Conservation (phyloP, 2,329 filamentous ascomycete genomes). For the Diaporthe sp. region DNA sequence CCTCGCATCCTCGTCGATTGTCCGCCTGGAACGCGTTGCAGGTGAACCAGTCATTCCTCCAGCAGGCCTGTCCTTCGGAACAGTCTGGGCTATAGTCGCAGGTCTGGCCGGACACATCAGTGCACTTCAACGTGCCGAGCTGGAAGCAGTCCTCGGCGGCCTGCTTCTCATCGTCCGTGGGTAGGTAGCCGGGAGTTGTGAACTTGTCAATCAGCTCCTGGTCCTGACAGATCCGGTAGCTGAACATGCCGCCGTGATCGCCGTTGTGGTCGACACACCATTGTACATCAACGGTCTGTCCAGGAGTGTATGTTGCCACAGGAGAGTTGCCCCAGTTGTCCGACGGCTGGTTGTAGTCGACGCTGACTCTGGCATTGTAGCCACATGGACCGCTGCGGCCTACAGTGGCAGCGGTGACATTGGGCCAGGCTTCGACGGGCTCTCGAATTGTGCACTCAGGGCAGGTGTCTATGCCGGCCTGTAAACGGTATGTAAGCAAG, state of each 20-base stretch:
- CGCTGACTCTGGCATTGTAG: conserved; percentile 64
- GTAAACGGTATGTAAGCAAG: background rate
- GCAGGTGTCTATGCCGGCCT: conserved; percentile 63
- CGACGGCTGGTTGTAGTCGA: conserved; percentile 65
- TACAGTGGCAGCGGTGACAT: conserved; percentile 58
- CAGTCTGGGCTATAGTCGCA: conserved; percentile 65
- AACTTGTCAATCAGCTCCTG: conserved; percentile 64
- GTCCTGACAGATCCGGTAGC: conserved; percentile 65
- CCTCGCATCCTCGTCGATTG: conserved; percentile 55
- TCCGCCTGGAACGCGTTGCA: conserved; percentile 59
- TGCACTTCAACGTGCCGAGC: conserved; percentile 60
- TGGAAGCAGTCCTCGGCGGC: conserved; percentile 66
- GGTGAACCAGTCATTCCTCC: conserved; percentile 67
- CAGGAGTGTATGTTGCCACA: conserved; percentile 59
- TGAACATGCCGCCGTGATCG: conserved; percentile 69
- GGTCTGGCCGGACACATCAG: conserved; percentile 61
- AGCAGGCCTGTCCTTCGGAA: conserved; percentile 56
- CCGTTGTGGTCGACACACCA: conserved; percentile 70
- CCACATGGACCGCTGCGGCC: conserved; percentile 64
- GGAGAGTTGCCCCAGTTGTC: conserved; percentile 57
- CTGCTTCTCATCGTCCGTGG: conserved; percentile 65
- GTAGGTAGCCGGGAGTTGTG: conserved; percentile 59
- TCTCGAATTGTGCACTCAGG: conserved; percentile 68
- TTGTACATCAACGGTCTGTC: conserved; percentile 61
- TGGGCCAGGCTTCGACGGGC: conserved; percentile 63